Conservation (phyloP, 345 rosid genomes). For the Heritiera fomes region DNA sequence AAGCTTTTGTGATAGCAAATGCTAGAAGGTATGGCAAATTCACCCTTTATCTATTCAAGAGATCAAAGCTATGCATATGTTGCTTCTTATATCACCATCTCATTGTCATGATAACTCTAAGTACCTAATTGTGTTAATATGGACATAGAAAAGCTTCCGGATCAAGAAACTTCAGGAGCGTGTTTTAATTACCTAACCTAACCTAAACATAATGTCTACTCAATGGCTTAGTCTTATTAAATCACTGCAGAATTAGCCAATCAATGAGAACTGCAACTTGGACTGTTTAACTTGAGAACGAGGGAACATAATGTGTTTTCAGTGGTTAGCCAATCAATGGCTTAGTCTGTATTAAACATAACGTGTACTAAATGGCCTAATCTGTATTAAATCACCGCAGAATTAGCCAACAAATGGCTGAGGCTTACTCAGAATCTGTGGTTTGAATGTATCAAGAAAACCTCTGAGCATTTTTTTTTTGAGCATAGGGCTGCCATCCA, state of each 20-base stretch:
- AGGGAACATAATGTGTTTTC: too few species aligned
- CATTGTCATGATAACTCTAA: background rate
- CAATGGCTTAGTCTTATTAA: background rate
- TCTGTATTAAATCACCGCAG: too few species aligned
- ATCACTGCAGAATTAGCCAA: background rate
- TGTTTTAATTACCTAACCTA: background rate
- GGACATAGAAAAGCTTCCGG: background rate
- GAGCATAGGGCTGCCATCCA: background rate
- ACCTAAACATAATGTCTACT: background rate
- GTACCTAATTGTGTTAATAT: background rate
- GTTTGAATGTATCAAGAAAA: background rate
- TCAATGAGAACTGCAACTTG: background rate
- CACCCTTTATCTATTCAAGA: background rate
- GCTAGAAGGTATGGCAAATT: constrained; percentile 57
- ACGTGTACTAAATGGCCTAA: too few species aligned
- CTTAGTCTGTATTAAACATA: too few species aligned
- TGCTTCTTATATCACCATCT: background rate
- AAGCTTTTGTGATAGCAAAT: constrained; percentile 80
- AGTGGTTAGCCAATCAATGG: too few species aligned
- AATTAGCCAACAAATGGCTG: background rate
- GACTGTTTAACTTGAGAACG: background rate
- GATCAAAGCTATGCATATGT: background rate
- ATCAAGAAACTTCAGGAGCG: background rate
- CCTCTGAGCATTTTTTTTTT: background rate
- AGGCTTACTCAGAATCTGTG: background rate